Percentiles rank a stretch among this genome's conserved stretches.
Evolutionary conservation across 139 green algal genomes (phyloP).

Genomic region (Zygnema cylindricum): DNA sequence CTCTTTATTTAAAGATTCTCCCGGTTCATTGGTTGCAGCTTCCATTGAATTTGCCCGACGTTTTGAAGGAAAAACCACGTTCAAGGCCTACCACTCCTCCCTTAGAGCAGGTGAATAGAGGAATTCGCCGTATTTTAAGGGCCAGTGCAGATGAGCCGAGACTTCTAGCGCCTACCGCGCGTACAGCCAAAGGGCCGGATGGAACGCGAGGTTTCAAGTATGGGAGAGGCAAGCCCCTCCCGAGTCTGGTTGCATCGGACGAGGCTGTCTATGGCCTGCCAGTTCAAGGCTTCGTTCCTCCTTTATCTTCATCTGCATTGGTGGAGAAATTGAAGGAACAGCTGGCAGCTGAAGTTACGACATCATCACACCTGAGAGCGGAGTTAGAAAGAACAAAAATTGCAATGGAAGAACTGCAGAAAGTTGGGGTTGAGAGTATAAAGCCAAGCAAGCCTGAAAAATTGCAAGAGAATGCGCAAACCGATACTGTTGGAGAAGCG

Average conservation of each 20-base stretch:
- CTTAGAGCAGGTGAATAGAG: neutral
- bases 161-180: slow-evolving; percentile 4
- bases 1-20: no score
- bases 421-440: neutral
- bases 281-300: neutral
- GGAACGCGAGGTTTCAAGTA: slow-evolving; percentile 27
- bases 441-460: neutral
- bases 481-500: neutral
- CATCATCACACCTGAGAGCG: neutral
- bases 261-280: no score
- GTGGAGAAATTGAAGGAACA: neutral
- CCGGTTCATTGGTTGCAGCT: no score
- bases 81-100: neutral
- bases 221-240: slow-evolving; percentile 16
- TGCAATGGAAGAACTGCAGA: neutral
- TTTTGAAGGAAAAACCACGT: neutral
- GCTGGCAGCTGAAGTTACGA: neutral
- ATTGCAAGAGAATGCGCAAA: neutral
- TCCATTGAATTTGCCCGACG: no score
- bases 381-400: neutral
- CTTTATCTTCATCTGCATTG: neutral
- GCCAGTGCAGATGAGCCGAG: neutral
- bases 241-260: neutral
- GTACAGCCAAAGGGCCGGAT: slow-evolving; percentile 22
- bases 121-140: neutral